These are phyloP conservation scores for Paraphaeosphaeria minitans DNA, from an alignment of 2,329 filamentous ascomycete species.

Conservation along the genomic window DNA sequence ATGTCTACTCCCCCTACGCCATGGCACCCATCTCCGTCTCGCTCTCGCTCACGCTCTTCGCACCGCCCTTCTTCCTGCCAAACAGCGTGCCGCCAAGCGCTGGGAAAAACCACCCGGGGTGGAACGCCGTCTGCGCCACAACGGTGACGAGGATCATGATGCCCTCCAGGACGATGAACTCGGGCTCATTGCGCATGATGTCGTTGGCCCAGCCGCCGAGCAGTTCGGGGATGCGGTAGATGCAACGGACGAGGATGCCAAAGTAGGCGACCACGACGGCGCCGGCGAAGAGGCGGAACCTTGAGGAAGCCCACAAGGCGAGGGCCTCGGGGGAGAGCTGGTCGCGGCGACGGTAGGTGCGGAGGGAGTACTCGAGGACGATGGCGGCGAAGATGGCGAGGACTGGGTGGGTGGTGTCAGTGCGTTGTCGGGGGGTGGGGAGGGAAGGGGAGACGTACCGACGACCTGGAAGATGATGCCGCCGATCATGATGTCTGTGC, in stretches of 20 bases:
- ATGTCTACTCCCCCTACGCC: background rate
- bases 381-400: constrained; percentile 52
- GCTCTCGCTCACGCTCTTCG: constrained; percentile 9
- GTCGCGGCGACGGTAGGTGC: constrained; percentile 25
- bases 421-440: background rate
- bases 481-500: constrained; percentile 61
- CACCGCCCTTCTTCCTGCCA: background rate
- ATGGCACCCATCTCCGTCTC: constrained; percentile 3
- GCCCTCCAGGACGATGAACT: constrained; percentile 58
- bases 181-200: constrained; percentile 52
- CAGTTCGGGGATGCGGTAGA: constrained; percentile 55
- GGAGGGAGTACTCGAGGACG: constrained; percentile 41
- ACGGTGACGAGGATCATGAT: constrained; percentile 56
- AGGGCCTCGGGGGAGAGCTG: constrained; percentile 18
- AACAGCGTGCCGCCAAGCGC: constrained; percentile 10
- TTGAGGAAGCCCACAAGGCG: constrained; percentile 15
- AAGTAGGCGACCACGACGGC: constrained; percentile 48
- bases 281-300: constrained; percentile 29
- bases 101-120: constrained; percentile 47
- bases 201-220: constrained; percentile 49
- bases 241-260: constrained; percentile 52
- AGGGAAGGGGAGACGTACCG: constrained; percentile 43
- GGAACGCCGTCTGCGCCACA: constrained; percentile 51
- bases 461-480: constrained; percentile 62
- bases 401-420: constrained; percentile 35